Conservation (phyloP, 257 asterid species). For the Ocimum tenuiflorum region DNA sequence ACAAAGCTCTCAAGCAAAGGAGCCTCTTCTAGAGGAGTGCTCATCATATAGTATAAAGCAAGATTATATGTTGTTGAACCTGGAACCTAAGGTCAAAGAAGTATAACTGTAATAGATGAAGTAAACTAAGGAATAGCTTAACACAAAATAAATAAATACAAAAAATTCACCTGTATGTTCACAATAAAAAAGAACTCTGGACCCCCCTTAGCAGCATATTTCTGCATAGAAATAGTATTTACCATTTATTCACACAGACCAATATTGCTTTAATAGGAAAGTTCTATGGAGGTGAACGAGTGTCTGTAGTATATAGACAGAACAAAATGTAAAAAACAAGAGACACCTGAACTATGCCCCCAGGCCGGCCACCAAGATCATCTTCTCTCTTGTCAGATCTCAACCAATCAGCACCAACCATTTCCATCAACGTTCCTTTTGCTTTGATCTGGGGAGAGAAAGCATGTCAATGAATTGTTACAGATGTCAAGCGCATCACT, state of each 20-base stretch:
- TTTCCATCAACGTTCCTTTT: constrained; percentile 85
- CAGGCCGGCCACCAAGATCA: constrained; percentile 89
- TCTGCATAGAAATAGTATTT: constrained; percentile 37
- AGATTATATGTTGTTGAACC: constrained; percentile 86
- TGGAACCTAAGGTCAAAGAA: constrained; percentile 58
- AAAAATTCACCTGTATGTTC: constrained; percentile 69
- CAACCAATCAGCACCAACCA: constrained; percentile 99
- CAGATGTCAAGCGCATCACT: not conserved
- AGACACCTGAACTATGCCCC: constrained; percentile 86
- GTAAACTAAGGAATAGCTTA: not conserved
- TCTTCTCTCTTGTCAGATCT: constrained; percentile 95
- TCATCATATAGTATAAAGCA: constrained; percentile 90
- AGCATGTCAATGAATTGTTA: constrained; percentile 8
- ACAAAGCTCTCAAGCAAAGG: constrained; percentile 88
- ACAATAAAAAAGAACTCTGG: constrained; percentile 76
- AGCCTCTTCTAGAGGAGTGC: constrained; percentile 71
- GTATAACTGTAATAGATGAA: not conserved
- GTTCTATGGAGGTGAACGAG: not conserved
- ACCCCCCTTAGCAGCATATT: constrained; percentile 86
- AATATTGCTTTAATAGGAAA: constrained; percentile 5
- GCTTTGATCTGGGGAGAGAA: constrained; percentile 61
- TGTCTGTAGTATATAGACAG: not conserved
- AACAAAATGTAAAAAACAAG: not conserved
- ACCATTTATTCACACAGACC: constrained; percentile 19
- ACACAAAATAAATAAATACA: not conserved